Percentiles rank a stretch among this genome's conserved stretches.
Evolutionary conservation across 2,329 filamentous ascomycete genomes (phyloP).

Genomic region (Penicillium italicum): DNA sequence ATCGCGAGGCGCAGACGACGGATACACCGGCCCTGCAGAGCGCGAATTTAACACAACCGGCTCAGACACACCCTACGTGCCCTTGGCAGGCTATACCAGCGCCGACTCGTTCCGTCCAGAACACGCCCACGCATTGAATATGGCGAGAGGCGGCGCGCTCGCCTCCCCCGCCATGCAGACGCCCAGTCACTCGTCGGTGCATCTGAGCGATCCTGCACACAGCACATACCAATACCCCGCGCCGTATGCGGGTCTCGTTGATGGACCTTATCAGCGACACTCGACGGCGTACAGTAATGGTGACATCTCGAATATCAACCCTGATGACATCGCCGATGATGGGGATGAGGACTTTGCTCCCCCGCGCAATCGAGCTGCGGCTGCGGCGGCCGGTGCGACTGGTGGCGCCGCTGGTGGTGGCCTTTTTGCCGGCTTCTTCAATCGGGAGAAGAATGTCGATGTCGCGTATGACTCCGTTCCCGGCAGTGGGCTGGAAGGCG

Average conservation of each 20-base stretch:
- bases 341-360: slow-evolving; percentile 76
- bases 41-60: slow-evolving; percentile 34
- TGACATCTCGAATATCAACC: slow-evolving; percentile 58
- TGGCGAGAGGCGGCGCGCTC: slow-evolving; percentile 33
- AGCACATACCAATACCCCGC: slow-evolving; percentile 43
- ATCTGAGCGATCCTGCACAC: slow-evolving; percentile 27
- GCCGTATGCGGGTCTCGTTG: slow-evolving; percentile 41
- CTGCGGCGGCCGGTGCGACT: slow-evolving; percentile 39
- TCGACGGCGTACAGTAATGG: slow-evolving; percentile 48
- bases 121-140: slow-evolving; percentile 40
- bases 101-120: slow-evolving; percentile 33
- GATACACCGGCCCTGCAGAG: slow-evolving; percentile 33
- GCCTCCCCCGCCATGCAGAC: slow-evolving; percentile 34
- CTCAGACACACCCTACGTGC: slow-evolving; percentile 39
- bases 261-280: slow-evolving; percentile 65
- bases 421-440: slow-evolving; percentile 45
- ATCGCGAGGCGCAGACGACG: slow-evolving; percentile 44
- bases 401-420: slow-evolving; percentile 43
- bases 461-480: slow-evolving; percentile 57
- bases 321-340: slow-evolving; percentile 78
- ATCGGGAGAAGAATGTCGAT: slow-evolving; percentile 40
- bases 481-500: slow-evolving; percentile 28
- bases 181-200: slow-evolving; percentile 33
- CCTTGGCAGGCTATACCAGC: slow-evolving; percentile 18
- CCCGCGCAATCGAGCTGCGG: slow-evolving; percentile 23